Base-by-base conservation (phyloP, 1,284 basidiomycete genomes). In the Pseudozyma sp. region DNA sequence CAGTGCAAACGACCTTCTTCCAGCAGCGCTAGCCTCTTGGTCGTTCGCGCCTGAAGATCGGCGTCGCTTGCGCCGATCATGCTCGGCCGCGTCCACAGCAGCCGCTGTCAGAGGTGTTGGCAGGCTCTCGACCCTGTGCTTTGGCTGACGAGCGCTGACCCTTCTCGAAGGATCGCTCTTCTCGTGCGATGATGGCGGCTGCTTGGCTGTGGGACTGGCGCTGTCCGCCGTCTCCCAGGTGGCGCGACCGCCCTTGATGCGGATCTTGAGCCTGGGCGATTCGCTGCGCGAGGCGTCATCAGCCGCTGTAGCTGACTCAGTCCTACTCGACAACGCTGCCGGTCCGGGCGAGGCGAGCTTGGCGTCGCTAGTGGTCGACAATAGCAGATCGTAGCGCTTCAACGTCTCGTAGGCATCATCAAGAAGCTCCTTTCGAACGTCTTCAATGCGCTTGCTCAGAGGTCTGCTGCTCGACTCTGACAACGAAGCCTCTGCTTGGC, bases 351-450 rank as follows among this genome's bases (percentile, higher is more conserved):
- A 69, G 3, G 53, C 51, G 4, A 30, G 24, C 50, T 69, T 64
- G 13, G 40, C 52, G 11, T 65, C 52, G 37, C 30, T 54, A 1
- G 66, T 54, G 16, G 40, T 64, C 19, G 65, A 62, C 6, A 80
- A 54, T 19, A 80, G 43, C 14, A 77, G 54, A 35, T 80, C 78
- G 42, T 80, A 80, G 7, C 78, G 55, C 45, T 68, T 62, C 50
- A 80, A 47, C 5, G 69, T 75, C 11, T 77, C 78, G 24, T 55
- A 52, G 0, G 76, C 73, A 43, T 80, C 78, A n/a, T 58, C 60
- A 10, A 80, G 35, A 4, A 80, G 61, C 68, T 80, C 78, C 13
- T 62, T 51, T 7, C 78, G 58, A 2, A 80, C 45, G 16, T 68
- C 64, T 40, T 80, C 76, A 19, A 78, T 45, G 13, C 73, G 64